Conservation (phyloP, 371 early-diverging fungal species). For the Mortierella polycephala region DNA sequence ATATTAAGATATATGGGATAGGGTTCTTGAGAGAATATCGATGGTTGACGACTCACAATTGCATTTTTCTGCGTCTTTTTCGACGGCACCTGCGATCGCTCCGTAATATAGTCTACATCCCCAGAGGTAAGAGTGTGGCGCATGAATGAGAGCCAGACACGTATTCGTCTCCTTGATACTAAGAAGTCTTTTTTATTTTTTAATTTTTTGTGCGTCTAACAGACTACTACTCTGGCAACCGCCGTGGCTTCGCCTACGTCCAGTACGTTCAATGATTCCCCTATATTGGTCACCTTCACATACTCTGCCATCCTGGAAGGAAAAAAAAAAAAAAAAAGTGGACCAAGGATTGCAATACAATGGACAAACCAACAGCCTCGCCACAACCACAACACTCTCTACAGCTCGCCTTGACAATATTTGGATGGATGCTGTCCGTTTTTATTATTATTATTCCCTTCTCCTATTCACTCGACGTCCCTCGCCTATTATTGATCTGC, state of each 20-base stretch:
- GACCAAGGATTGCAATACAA: no score
- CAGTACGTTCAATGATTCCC: constrained; percentile 28
- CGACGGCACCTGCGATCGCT: neutral
- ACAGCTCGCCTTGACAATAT: no score
- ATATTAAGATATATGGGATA: neutral
- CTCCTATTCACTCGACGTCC: no score
- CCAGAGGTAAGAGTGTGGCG: constrained; percentile 33
- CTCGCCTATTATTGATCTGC: neutral
- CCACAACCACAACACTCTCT: no score
- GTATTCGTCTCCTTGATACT: neutral
- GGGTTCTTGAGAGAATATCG: no score
- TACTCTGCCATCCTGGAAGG: neutral
- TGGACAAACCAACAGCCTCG: no score
- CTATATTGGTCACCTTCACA: no score
- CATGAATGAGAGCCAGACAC: neutral
- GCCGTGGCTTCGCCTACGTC: constrained; percentile 44
- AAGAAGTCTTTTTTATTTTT: neutral
- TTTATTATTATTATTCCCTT: neutral
- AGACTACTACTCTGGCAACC: constrained; percentile 43
- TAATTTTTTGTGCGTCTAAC: neutral
- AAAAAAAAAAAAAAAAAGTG: no score
- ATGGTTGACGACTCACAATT: neutral
- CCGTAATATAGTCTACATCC: constrained; percentile 38
- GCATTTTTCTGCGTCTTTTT: neutral
- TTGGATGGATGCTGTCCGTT: neutral